A percentile compares a stretch with the other conserved stretches of the same genome.
Evolutionary conservation across 1,139 yeast genomes (phyloP).

Genomic region (Geotrichum histeridarum): DNA sequence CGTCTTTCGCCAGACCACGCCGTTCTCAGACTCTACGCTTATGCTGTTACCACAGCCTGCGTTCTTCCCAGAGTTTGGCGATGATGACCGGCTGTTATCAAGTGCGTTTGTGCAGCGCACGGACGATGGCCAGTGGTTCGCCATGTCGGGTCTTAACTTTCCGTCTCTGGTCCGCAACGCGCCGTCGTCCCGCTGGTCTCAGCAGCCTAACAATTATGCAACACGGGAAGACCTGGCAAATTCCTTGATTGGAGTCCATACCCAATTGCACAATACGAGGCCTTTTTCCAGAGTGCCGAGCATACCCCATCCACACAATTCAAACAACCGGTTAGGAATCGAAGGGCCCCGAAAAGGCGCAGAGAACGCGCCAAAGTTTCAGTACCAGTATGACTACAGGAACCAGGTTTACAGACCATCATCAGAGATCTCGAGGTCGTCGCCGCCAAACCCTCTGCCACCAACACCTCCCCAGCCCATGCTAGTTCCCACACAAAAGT

Average conservation of each 20-base stretch:
- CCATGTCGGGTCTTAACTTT: conserved; percentile 69
- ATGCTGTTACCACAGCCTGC: conserved; percentile 39
- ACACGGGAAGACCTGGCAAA: conserved; percentile 22
- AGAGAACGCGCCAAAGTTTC: conserved; percentile 1
- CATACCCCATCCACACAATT: background rate
- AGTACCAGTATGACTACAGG: conserved; percentile 12
- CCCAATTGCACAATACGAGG: background rate
- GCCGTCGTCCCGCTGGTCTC: conserved; percentile 44
- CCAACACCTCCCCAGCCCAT: conserved; percentile 22
- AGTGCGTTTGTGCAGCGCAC: conserved; percentile 65
- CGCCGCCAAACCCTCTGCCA: conserved; percentile 22
- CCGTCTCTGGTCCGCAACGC: conserved; percentile 81
- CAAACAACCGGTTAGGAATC: conserved; percentile 15
- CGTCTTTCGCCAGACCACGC: conserved; percentile 41
- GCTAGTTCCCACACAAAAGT: conserved; percentile 20
- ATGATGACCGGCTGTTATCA: conserved; percentile 24
- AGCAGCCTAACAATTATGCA: background rate
- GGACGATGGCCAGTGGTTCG: conserved; percentile 73
- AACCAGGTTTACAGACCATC: conserved; percentile 7
- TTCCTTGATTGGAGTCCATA: conserved; percentile 39
- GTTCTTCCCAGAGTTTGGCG: conserved; percentile 20
- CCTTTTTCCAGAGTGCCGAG: background rate
- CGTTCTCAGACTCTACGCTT: conserved; percentile 23
- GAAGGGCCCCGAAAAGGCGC: conserved; percentile 16
- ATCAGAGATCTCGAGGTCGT: conserved; percentile 17